Conservation (phyloP, 352 stramenopile genomes). For the Phytophthora macrochlamydospora region DNA sequence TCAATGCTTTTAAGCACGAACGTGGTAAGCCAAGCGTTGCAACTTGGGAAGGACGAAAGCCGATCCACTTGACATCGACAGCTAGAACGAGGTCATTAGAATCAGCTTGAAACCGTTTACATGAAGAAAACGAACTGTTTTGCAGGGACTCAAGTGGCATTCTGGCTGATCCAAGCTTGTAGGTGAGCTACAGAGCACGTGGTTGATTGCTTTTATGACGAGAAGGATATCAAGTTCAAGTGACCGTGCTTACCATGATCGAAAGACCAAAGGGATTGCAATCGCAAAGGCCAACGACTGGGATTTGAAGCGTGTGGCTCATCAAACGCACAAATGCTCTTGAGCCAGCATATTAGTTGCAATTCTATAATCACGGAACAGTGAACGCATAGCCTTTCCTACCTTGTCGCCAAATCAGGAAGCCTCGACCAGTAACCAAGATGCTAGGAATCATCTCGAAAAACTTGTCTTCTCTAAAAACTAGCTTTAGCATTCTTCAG, state of each 20-base stretch:
- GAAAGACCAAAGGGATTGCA: slow-evolving; percentile 95
- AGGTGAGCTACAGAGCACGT: slow-evolving; percentile 70
- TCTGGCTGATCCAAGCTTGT: slow-evolving; percentile 86
- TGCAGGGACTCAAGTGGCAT: slow-evolving; percentile 79
- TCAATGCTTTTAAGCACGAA: slow-evolving; percentile 63
- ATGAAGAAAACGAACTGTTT: slow-evolving; percentile 41
- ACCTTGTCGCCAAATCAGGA: slow-evolving; percentile 94
- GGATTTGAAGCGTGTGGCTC: slow-evolving; percentile 71
- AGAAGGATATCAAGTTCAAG: too few relatives aligned
- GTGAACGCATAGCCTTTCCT: background rate
- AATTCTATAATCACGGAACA: too few relatives aligned
- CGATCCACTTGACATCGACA: slow-evolving; percentile 92
- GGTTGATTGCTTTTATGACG: too few relatives aligned
- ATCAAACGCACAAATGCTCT: slow-evolving; percentile 90
- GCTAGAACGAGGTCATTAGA: slow-evolving; percentile 25
- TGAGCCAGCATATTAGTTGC: background rate
- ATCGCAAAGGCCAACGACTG: slow-evolving; percentile 92
- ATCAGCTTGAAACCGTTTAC: too few relatives aligned
- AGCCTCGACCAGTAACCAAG: slow-evolving; percentile 93
- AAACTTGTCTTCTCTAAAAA: slow-evolving; percentile 82
- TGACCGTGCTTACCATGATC: slow-evolving; percentile 74
- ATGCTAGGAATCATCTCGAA: slow-evolving; percentile 90
- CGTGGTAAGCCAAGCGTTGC: slow-evolving; percentile 46
- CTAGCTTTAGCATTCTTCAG: background rate
- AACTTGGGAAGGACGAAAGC: slow-evolving; percentile 88